Base-by-base conservation (phyloP, 2,329 filamentous ascomycete species). In the Colletotrichum theobromicola region DNA sequence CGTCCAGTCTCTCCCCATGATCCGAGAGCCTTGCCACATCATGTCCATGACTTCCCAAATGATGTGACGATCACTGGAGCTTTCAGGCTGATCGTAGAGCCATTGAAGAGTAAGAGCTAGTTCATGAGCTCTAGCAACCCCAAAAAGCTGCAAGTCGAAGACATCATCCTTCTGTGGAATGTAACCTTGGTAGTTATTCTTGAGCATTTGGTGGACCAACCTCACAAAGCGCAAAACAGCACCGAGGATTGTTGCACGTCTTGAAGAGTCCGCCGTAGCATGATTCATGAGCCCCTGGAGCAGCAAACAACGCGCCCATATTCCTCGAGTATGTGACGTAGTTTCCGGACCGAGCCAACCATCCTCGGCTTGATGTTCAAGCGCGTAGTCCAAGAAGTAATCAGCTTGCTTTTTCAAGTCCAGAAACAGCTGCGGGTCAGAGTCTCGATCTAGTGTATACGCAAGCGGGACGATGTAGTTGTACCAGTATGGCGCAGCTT, bases 401-500 rank as follows among this genome's bases (percentile, higher is more conserved):
- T 84, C 82, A 2, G 75, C 62, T 62, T 73, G 65, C 21, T 21
- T 62, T 18, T 73, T 73, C 8, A 70, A 42, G 18, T 64, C 58
- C 26, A 35, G 7, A 5, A 57, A 53, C 10, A 65, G 60, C 24
- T 63, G 21, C 8, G 46, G 34, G 78, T 91, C 85, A 15, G 58
- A 70, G 1, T 30, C 18, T 30, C 24, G n/a, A 46, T 88, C 82
- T 2, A 89, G 79, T 0, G 81, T 80, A 76, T 88, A 92, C 1
- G 90, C 89, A 65, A 92, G 81, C 2, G 90, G 89, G 0, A 92
- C 89, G 2, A 91, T 81, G 3, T 87, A 88, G 77, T 92, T 92
- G 80, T 91, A 89, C 89, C 90, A 92, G 79, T 92, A 92, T 0
- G 90, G 89, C 24, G 88, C 83, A 1, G 85, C 88, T 81, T 92